Percentiles rank a stretch among this genome's conserved stretches.
These are phyloP conservation scores for Coniochaeta ligniaria DNA, from an alignment of 2,329 filamentous ascomycete species.

Conservation along the genomic window DNA sequence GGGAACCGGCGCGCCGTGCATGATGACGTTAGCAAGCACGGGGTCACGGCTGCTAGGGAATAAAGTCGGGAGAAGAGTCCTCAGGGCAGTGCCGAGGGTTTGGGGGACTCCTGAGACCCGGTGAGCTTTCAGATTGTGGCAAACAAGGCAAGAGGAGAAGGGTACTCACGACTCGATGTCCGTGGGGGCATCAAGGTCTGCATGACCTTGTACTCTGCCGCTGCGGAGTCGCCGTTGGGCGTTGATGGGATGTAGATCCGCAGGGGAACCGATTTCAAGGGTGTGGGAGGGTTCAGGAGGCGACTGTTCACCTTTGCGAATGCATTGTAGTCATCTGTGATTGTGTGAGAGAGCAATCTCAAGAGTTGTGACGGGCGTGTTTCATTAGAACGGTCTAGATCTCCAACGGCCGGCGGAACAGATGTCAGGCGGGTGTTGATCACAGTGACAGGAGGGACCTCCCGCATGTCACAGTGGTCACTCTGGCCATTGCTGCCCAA, in stretches of 20 bases:
- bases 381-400: not conserved
- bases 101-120: conserved; percentile 23
- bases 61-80: conserved; percentile 66
- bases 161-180: conserved; percentile 25
- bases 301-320: conserved; percentile 71
- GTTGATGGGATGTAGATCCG: conserved; percentile 75
- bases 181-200: conserved; percentile 63
- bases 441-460: not conserved
- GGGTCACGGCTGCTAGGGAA: conserved; percentile 84
- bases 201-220: conserved; percentile 53
- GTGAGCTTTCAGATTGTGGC: not conserved
- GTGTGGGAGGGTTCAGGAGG: conserved; percentile 67
- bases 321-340: conserved; percentile 59
- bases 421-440: not conserved
- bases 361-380: not conserved
- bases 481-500: not conserved
- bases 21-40: conserved; percentile 72
- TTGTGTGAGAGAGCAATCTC: not conserved
- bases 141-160: not conserved
- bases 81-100: conserved; percentile 68
- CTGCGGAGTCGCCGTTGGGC: not conserved
- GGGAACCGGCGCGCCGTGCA: conserved; percentile 81
- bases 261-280: conserved; percentile 77
- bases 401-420: not conserved
- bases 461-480: not conserved